phyloP scores from a whole-genome alignment of 1,284 basidiomycete species.

The Malassezia japonica region DNA sequence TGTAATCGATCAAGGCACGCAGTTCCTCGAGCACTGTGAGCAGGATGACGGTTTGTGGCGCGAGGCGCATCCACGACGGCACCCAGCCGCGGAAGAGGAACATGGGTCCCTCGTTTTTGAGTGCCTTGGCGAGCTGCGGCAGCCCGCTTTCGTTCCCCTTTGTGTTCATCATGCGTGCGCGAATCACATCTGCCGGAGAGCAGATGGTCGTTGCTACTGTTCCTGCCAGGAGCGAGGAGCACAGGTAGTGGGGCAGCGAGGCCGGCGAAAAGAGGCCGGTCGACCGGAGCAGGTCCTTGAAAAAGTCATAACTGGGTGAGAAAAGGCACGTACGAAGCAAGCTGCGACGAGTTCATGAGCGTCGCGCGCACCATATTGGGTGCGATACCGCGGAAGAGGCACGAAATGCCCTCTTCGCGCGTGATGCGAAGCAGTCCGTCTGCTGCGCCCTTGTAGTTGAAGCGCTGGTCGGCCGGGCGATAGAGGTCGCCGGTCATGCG shows the following conservation, averaged over 20 bases:
- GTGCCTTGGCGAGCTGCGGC: constrained; percentile 25
- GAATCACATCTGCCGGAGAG: constrained; percentile 50
- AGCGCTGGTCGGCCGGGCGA: constrained; percentile 32
- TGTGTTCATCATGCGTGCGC: constrained; percentile 52
- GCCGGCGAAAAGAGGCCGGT: constrained; percentile 50
- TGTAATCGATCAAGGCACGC: constrained; percentile 31
- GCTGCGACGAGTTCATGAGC: constrained; percentile 52
- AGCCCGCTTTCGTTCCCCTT: constrained; percentile 20
- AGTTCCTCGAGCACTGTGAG: constrained; percentile 44
- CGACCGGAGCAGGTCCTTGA: constrained; percentile 52
- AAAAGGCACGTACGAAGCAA: constrained; percentile 48
- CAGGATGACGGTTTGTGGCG: constrained; percentile 45
- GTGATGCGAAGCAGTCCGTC: constrained; percentile 52
- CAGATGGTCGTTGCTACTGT: constrained; percentile 53
- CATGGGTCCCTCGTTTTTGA: constrained; percentile 49
- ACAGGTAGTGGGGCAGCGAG: constrained; percentile 51
- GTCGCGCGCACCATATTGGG: constrained; percentile 53
- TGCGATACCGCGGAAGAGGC: constrained; percentile 51
- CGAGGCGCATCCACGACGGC: constrained; percentile 51
- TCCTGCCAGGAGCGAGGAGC: constrained; percentile 52
- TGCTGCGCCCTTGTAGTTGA: constrained; percentile 49
- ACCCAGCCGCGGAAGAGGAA: constrained; percentile 56
- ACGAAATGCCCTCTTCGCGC: constrained; percentile 50
- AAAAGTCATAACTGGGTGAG: constrained; percentile 42
- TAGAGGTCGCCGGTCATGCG: constrained; percentile 50